These are phyloP conservation scores for Taxillus chinensis DNA, from an alignment of 164 flowering plant species.

Conservation along the genomic window DNA sequence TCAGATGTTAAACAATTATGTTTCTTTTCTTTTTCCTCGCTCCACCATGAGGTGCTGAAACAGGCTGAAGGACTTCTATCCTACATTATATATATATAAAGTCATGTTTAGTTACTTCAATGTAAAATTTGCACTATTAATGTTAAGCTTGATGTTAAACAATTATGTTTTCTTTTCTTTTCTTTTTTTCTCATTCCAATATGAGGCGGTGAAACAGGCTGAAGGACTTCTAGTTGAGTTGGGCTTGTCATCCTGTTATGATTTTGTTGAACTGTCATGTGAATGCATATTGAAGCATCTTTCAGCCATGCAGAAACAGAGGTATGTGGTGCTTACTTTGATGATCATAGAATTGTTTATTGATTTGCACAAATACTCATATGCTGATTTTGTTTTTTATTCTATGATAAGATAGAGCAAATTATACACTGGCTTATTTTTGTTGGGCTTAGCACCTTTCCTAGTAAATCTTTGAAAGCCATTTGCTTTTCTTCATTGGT, in stretches of 20 bases:
- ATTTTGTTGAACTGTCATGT: constrained; percentile 39
- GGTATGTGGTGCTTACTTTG: constrained; percentile 25
- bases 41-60: not conserved
- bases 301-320: constrained; percentile 40
- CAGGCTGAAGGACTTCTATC: not conserved
- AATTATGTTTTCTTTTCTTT: not conserved
- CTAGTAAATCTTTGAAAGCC: no score
- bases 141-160: no score
- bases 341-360: not conserved
- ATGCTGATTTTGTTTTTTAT: no score
- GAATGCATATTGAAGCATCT: constrained; percentile 40
- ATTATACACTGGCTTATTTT: no score
- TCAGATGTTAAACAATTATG: no score
- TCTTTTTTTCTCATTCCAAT: not conserved
- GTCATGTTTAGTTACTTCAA: no score
- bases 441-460: no score
- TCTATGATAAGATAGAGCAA: no score
- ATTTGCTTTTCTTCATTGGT: not conserved
- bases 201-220: constrained; percentile 13
- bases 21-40: not conserved
- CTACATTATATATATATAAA: no score
- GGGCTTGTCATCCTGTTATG: constrained; percentile 32
- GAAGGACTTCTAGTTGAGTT: constrained; percentile 36
- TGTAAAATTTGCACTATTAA: no score
- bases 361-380: not conserved